A percentile compares a stretch with the other conserved stretches of the same genome.
These are phyloP conservation scores for Cryphonectria naterciae DNA, from an alignment of 2,329 filamentous ascomycete genomes.

Conservation along the genomic window DNA sequence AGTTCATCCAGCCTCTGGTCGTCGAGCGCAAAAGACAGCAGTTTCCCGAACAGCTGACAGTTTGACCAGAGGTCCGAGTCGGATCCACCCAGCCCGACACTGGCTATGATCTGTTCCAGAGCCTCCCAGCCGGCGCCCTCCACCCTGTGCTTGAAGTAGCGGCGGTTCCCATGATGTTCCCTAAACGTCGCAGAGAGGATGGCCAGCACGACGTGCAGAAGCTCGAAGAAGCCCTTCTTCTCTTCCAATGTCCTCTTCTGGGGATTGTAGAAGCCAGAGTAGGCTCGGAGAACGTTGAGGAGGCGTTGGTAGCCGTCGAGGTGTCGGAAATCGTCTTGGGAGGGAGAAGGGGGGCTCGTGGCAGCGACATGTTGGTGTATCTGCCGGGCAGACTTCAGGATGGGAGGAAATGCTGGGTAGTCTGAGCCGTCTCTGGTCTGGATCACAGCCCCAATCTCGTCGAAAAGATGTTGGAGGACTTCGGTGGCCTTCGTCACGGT, in stretches of 20 bases:
- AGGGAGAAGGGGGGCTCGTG: conserved; percentile 48
- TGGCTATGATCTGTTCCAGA: conserved; percentile 72
- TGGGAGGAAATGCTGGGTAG: conserved; percentile 53
- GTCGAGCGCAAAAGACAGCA: conserved; percentile 80
- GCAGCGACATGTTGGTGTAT: conserved; percentile 67
- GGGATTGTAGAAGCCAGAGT: conserved; percentile 78
- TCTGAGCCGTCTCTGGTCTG: conserved; percentile 40
- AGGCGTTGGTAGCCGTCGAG: conserved; percentile 78
- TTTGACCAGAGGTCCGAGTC: conserved; percentile 71
- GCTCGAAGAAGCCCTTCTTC: conserved; percentile 66
- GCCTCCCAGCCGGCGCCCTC: conserved; percentile 78
- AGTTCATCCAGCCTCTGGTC: conserved; percentile 74
- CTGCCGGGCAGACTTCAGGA: conserved; percentile 63
- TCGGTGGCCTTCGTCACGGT: conserved; percentile 64
- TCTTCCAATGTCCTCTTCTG: conserved; percentile 63
- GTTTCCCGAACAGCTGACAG: conserved; percentile 78
- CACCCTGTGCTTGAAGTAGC: conserved; percentile 80
- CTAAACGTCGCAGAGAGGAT: conserved; percentile 76
- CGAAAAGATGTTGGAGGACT: conserved; percentile 59
- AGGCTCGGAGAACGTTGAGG: conserved; percentile 68
- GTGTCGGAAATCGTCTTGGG: conserved; percentile 82
- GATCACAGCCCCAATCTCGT: conserved; percentile 46
- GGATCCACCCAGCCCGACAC: conserved; percentile 66
- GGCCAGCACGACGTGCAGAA: conserved; percentile 73
- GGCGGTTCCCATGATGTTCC: conserved; percentile 81